Evolutionary conservation across 371 early-diverging fungal species (phyloP).

Genomic region (Blakeslea trispora): DNA sequence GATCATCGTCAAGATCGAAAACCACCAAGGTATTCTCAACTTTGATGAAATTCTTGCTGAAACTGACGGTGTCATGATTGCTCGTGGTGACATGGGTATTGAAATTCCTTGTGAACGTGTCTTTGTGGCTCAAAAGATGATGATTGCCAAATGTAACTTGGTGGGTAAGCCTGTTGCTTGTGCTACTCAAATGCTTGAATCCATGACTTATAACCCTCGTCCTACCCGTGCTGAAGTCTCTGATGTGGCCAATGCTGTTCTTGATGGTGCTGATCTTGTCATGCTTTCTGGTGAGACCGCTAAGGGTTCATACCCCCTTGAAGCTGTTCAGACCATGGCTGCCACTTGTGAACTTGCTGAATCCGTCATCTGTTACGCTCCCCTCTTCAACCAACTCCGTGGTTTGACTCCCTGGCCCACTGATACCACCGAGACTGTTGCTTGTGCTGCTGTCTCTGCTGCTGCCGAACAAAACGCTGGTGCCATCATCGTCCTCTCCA

Average conservation of each 20-base stretch:
- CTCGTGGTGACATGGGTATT: slow-evolving; percentile 96
- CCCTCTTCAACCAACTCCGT: slow-evolving; percentile 78
- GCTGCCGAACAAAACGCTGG: slow-evolving; percentile 85
- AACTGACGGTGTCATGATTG: slow-evolving; percentile 98
- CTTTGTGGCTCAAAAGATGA: slow-evolving; percentile 94
- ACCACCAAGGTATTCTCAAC: slow-evolving; percentile 87
- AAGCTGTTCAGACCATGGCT: slow-evolving; percentile 77
- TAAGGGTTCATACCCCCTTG: slow-evolving; percentile 77
- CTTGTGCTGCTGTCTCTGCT: slow-evolving; percentile 86
- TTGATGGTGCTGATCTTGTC: slow-evolving; percentile 95
- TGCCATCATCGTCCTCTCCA: slow-evolving; percentile 84
- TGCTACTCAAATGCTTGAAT: slow-evolving; percentile 99
- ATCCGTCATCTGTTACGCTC: slow-evolving; percentile 71
- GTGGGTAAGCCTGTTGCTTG: slow-evolving; percentile 93
- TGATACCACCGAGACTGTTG: slow-evolving; percentile 87
- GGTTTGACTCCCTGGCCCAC: slow-evolving; percentile 73
- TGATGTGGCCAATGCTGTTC: slow-evolving; percentile 96
- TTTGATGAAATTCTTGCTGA: slow-evolving; percentile 92
- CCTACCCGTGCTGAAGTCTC: slow-evolving; percentile 98
- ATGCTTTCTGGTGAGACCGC: slow-evolving; percentile 99
- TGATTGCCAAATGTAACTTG: slow-evolving; percentile 91
- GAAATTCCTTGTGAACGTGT: slow-evolving; percentile 92
- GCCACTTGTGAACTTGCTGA: slow-evolving; percentile 72
- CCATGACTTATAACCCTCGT: slow-evolving; percentile 92
- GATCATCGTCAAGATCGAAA: slow-evolving; percentile 94